A percentile compares a stretch with the other conserved stretches of the same genome.
These are phyloP conservation scores for Cercospora janseana DNA, from an alignment of 2,329 filamentous ascomycete genomes.

Conservation along the genomic window DNA sequence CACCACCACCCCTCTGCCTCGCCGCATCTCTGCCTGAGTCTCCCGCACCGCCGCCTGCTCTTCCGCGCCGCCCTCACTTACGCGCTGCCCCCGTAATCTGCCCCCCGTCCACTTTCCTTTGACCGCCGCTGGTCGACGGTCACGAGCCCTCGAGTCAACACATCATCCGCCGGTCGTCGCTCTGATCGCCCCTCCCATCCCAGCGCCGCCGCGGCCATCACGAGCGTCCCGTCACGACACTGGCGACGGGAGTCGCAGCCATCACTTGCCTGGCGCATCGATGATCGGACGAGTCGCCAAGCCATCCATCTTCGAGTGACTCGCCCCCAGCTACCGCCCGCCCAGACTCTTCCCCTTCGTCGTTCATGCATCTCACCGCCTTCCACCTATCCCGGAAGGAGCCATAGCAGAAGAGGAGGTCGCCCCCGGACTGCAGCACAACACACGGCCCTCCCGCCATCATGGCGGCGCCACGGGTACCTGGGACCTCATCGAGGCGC, in stretches of 20 bases:
- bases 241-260: not conserved
- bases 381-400: not conserved
- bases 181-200: too few species aligned
- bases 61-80: slow-evolving; percentile 5
- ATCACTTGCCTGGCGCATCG: slow-evolving; percentile 1
- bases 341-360: not conserved
- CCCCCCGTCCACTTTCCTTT: not conserved
- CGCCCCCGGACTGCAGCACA: slow-evolving; percentile 9
- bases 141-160: slow-evolving; percentile 5
- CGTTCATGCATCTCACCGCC: slow-evolving; percentile 1
- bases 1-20: not conserved
- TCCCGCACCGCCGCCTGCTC: not conserved
- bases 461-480: slow-evolving; percentile 34
- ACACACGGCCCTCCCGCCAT: slow-evolving; percentile 14
- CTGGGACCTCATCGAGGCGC: slow-evolving; percentile 37
- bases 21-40: not conserved
- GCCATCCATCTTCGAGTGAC: slow-evolving; percentile 2
- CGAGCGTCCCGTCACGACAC: not conserved
- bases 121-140: slow-evolving; percentile 4
- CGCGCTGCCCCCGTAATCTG: slow-evolving; percentile 3
- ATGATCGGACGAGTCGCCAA: slow-evolving; percentile 4
- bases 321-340: not conserved
- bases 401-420: slow-evolving; percentile 16
- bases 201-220: not conserved
- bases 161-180: not conserved